Base-by-base conservation (phyloP, 331 rosid genomes). In the Quercus tomentella region DNA sequence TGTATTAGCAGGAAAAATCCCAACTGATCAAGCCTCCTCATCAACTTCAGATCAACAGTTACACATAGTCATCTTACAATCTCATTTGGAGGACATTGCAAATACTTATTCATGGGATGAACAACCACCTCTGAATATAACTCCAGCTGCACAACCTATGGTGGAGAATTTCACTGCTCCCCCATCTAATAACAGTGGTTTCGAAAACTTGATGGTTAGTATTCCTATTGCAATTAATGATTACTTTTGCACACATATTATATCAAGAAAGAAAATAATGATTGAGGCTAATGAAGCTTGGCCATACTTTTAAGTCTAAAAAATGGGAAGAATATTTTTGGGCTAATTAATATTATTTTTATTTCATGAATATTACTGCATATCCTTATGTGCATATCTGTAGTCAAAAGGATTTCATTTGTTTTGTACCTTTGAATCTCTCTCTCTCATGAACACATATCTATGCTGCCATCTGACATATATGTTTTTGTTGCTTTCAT, bases 191-290 rank as follows among this genome's bases (percentile, higher is more conserved):
- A 51, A 69, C 28, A 56, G 28, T 52, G 80, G 31, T 78, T 67
- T 62, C 7, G 72, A 81, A 37, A 72, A 74, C 23, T 82, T 37
- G 1, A 83, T 84, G 91, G 93, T 92, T 82, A 51, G 86, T 70
- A 61, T 74, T 69, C 14, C 28, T 7, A 14, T 68, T 33, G 33
- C 35, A 33, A 49, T 22, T 35, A 21, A 1, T 65, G 9, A 28
- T 70, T 74, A 21, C 4, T 56, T 37, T 73, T 77, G 41, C n/a
- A n/a, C 56, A 33, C 26, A 20, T 30, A 9, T n/a, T 67, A 35
- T 23, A 35, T 67, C 28, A 67, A 67, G 52, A 67, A 67, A 67
- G 72, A 67, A 28, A 23, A 16, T 63, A 9, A 63, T 14, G 11
- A 26, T 25, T 60, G 67, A 23, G 67, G 67, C 67, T 12, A 22